phyloP scores from a whole-genome alignment of 306 rosid species.

The Cucurbita pepo region DNA sequence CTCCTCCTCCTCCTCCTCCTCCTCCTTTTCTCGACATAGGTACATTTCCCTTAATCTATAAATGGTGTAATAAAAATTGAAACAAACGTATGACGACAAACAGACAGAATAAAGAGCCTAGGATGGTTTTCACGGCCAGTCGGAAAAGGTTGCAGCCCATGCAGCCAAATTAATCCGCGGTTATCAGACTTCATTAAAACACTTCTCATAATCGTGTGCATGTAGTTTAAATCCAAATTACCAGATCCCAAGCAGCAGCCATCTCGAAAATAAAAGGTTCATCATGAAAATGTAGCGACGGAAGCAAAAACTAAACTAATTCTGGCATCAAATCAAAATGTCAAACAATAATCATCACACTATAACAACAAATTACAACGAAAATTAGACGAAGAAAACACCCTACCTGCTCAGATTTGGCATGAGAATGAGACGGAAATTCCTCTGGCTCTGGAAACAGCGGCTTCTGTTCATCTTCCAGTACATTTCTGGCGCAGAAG shows the following conservation, averaged over 20 bases:
- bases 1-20: not conserved
- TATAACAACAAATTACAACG: not conserved
- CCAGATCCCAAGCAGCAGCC: not conserved
- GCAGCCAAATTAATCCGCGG: not conserved
- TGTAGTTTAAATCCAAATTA: not conserved
- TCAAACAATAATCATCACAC: not conserved
- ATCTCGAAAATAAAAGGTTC: not conserved
- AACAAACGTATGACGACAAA: not conserved
- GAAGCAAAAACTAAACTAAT: not conserved
- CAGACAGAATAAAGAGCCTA: not conserved
- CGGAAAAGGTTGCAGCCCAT: not conserved
- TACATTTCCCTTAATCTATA: not conserved
- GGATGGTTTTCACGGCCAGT: not conserved
- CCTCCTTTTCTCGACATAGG: not conserved
- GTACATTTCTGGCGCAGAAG: constrained; percentile 26
- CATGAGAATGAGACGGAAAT: constrained; percentile 19
- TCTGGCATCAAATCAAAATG: not conserved
- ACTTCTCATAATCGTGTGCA: not conserved
- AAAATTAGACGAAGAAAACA: not conserved
- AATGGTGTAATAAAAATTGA: not conserved
- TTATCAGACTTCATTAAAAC: not conserved
- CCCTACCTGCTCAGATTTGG: constrained; percentile 28
- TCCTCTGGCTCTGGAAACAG: constrained; percentile 10
- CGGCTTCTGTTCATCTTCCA: constrained; percentile 19
- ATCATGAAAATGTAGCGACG: not conserved